Conservation (phyloP, 2,329 filamentous ascomycete genomes). For the Aureobasidium sp. region DNA sequence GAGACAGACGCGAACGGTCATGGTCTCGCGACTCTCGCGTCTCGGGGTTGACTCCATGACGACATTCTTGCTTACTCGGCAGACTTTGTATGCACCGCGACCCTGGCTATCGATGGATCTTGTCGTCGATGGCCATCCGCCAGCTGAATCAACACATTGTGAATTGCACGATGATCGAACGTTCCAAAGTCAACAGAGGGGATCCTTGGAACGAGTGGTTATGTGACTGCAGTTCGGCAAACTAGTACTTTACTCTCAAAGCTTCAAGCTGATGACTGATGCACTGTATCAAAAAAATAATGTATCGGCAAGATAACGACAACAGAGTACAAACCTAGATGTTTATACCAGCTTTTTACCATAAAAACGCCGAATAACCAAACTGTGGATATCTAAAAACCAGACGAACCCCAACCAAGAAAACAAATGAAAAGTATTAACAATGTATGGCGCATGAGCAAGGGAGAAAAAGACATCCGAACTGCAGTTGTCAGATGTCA, state of each 20-base stretch:
- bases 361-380: not conserved
- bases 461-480: not conserved
- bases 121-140: no score
- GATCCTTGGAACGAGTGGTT: no score
- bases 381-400: not conserved
- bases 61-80: not conserved
- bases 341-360: not conserved
- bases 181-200: no score
- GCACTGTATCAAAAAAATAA: no score
- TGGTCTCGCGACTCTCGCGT: not conserved
- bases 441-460: not conserved
- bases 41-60: not conserved
- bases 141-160: no score
- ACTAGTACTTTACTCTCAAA: no score
- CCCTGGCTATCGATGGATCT: no score
- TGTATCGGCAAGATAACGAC: not conserved
- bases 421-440: not conserved
- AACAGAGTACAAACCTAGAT: not conserved
- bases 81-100: not conserved
- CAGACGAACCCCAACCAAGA: not conserved
- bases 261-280: no score
- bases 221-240: no score
- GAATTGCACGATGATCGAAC: no score
- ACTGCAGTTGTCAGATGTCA: not conserved
- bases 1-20: not conserved